Percentiles rank a stretch among this genome's conserved stretches.
phyloP scores from a whole-genome alignment of 2,329 filamentous ascomycete species.

The Scedosporium minutisporum region DNA sequence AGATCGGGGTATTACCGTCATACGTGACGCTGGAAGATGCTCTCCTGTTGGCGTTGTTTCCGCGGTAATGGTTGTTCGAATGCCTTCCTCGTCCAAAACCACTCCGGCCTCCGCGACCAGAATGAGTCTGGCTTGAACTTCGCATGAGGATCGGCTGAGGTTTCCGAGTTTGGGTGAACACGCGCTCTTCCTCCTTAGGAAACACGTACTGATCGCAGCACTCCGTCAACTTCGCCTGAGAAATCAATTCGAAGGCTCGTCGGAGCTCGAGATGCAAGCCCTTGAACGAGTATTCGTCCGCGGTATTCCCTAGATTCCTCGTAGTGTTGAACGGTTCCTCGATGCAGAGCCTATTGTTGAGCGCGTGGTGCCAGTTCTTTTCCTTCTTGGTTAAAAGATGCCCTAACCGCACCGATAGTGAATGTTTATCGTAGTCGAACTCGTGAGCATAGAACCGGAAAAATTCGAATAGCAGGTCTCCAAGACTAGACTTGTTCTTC shows the following conservation, averaged over 20 bases:
- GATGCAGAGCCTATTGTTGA: slow-evolving; percentile 81
- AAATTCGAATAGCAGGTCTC: slow-evolving; percentile 86
- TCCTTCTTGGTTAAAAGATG: slow-evolving; percentile 69
- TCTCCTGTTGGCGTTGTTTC: slow-evolving; percentile 37
- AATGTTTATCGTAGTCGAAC: slow-evolving; percentile 76
- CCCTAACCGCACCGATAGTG: slow-evolving; percentile 77
- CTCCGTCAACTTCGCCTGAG: slow-evolving; percentile 67
- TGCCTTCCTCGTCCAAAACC: slow-evolving; percentile 34
- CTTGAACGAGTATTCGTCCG: slow-evolving; percentile 86
- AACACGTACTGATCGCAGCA: slow-evolving; percentile 84
- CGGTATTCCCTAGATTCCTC: slow-evolving; percentile 90
- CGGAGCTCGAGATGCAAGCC: slow-evolving; percentile 85
- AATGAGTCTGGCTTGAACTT: slow-evolving; percentile 51
- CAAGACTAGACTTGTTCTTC: slow-evolving; percentile 72
- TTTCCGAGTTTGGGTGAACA: slow-evolving; percentile 37
- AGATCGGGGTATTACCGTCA: slow-evolving; percentile 21
- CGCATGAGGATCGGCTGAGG: slow-evolving; percentile 47
- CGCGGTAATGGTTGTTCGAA: slow-evolving; percentile 27
- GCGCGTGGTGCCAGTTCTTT: slow-evolving; percentile 75
- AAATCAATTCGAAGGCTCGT: slow-evolving; percentile 74
- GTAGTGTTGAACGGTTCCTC: slow-evolving; percentile 91
- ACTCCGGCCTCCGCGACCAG: slow-evolving; percentile 26
- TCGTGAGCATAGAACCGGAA: slow-evolving; percentile 93
- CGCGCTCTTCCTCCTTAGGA: slow-evolving; percentile 67
- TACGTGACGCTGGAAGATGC: slow-evolving; percentile 44